Percentiles rank a stretch among this genome's conserved stretches.
phyloP scores from a whole-genome alignment of 345 rosid species.

The Moricandia moricandioides region DNA sequence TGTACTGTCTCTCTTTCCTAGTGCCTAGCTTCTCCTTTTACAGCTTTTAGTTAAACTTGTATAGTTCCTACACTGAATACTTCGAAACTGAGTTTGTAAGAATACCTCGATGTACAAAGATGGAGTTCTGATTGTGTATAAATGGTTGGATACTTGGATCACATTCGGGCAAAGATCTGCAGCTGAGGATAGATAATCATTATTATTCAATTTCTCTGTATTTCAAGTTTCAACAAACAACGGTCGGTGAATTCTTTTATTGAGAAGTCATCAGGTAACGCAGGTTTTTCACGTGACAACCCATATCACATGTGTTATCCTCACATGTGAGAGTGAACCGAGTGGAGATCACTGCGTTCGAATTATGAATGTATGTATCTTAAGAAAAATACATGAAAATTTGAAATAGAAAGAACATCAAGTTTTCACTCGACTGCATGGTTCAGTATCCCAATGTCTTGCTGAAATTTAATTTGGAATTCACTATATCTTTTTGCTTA shows the following conservation, averaged over 20 bases:
- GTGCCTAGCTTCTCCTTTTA: background rate
- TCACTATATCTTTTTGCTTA: background rate
- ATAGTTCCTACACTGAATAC: too few relatives aligned
- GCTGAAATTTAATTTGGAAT: background rate
- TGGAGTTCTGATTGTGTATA: background rate
- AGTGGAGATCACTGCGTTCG: background rate
- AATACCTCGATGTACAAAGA: background rate
- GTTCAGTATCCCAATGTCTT: background rate
- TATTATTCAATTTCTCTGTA: background rate
- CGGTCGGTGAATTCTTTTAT: background rate
- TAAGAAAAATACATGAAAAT: background rate
- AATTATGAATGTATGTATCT: background rate
- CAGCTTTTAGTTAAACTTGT: background rate
- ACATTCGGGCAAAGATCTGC: background rate
- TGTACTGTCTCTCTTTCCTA: background rate
- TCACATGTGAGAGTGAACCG: background rate
- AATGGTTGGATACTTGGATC: background rate
- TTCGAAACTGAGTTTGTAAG: background rate
- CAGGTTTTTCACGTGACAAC: background rate
- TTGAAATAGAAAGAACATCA: background rate
- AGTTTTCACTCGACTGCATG: background rate
- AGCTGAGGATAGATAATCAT: background rate
- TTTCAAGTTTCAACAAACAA: background rate
- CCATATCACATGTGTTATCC: background rate
- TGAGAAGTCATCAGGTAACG: background rate